Evolutionary conservation across 192 early-diverging fungal genomes (phyloP).

Genomic region (Gonapodya sp.): DNA sequence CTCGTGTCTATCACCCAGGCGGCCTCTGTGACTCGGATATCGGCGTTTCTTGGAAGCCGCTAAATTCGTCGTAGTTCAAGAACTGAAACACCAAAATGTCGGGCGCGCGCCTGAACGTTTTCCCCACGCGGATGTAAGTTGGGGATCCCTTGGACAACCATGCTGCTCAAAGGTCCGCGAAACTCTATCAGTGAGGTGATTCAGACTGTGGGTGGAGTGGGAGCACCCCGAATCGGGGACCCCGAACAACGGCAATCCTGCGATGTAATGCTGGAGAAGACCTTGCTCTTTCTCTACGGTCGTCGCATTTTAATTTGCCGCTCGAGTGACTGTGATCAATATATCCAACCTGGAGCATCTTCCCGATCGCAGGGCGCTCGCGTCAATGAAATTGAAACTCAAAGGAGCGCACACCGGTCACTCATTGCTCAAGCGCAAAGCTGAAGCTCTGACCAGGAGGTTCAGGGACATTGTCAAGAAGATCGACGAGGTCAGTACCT

Average conservation of each 20-base stretch:
- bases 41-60: too few relatives aligned
- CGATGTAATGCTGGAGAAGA: too few relatives aligned
- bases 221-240: background rate
- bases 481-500: constrained; percentile 77
- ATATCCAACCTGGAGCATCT: too few relatives aligned
- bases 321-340: too few relatives aligned
- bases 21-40: too few relatives aligned
- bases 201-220: background rate
- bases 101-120: constrained; percentile 66
- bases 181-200: too few relatives aligned
- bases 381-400: constrained; percentile 86
- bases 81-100: background rate
- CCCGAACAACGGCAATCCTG: too few relatives aligned
- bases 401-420: constrained; percentile 98
- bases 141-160: constrained; percentile 10
- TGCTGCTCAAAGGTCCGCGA: background rate
- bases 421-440: constrained; percentile 93
- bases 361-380: constrained; percentile 86
- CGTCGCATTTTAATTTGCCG: too few relatives aligned
- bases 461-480: constrained; percentile 92
- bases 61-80: too few relatives aligned
- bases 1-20: too few relatives aligned
- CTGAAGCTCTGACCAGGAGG: constrained; percentile 88
- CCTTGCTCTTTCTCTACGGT: too few relatives aligned
- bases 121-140: constrained; percentile 90